Percentiles rank a stretch among this genome's conserved stretches.
phyloP scores from a whole-genome alignment of 2,329 filamentous ascomycete species.

The Xylaria sp. region DNA sequence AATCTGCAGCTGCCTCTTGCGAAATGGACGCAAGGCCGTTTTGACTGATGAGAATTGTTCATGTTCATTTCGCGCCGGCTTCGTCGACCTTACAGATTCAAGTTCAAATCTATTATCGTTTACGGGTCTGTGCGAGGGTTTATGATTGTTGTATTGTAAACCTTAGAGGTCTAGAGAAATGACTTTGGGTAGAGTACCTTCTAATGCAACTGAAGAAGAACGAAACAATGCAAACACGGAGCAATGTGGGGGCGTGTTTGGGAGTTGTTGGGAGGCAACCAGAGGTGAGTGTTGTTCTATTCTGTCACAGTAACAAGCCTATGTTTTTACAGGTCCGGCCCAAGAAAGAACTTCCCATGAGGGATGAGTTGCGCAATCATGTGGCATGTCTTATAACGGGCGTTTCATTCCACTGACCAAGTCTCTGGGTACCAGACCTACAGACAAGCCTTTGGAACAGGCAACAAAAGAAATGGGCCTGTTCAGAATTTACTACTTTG shows the following conservation, averaged over 20 bases:
- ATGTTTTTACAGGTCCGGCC: too few species aligned
- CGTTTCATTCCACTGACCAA: too few species aligned
- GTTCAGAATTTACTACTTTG: too few species aligned
- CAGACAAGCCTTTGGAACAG: too few species aligned
- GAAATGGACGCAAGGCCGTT: slow-evolving; percentile 25
- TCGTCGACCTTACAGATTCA: neutral
- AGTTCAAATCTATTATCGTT: neutral
- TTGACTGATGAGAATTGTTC: slow-evolving; percentile 2
- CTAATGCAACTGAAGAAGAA: neutral
- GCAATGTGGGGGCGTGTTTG: neutral
- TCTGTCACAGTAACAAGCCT: too few species aligned
- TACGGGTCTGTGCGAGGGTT: too few species aligned
- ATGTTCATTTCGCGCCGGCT: slow-evolving; percentile 11
- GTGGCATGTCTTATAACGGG: too few species aligned
- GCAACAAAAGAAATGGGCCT: too few species aligned
- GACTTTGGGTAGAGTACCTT: neutral
- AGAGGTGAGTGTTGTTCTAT: too few species aligned
- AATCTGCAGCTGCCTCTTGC: slow-evolving; percentile 27
- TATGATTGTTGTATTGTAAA: neutral
- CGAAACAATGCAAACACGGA: neutral
- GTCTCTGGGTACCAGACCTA: too few species aligned
- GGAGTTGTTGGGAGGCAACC: neutral
- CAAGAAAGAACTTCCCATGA: too few species aligned
- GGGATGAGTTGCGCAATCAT: too few species aligned
- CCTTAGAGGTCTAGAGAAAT: neutral